These are phyloP conservation scores for Talaromyces islandicus DNA, from an alignment of 2,329 filamentous ascomycete species.

Conservation along the genomic window DNA sequence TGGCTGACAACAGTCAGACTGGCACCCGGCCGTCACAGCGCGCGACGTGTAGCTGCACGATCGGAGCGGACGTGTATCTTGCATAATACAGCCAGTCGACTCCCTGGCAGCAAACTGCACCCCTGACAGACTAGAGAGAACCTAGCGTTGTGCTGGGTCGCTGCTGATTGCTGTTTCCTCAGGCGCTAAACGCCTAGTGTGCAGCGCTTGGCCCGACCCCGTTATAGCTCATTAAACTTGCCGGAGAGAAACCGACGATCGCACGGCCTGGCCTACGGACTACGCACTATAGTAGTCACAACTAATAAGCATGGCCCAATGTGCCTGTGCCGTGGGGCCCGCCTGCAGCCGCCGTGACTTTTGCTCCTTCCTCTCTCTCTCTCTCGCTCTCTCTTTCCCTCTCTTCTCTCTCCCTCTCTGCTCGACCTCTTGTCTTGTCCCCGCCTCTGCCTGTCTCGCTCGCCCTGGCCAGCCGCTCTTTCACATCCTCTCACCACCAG, in stretches of 20 bases:
- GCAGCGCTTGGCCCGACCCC: slow-evolving; percentile 5
- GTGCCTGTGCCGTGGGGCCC: background rate
- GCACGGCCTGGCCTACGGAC: slow-evolving; percentile 17
- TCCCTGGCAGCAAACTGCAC: background rate
- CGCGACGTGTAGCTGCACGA: background rate
- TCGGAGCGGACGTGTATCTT: background rate
- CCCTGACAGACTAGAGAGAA: background rate
- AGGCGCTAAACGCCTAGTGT: background rate
- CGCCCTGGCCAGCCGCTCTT: background rate
- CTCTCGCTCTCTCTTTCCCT: too few relatives aligned
- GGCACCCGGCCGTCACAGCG: background rate
- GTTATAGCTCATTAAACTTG: slow-evolving; percentile 2
- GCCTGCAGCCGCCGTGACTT: slow-evolving; percentile 8
- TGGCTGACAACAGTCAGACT: background rate
- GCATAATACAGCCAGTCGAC: too few relatives aligned
- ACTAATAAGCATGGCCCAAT: background rate
- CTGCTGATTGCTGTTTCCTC: background rate
- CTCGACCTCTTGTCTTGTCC: background rate
- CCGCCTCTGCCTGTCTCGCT: background rate
- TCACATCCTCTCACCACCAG: background rate
- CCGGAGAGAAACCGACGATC: background rate
- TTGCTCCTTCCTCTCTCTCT: slow-evolving; percentile 3
- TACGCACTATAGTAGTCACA: too few relatives aligned
- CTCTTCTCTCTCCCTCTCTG: background rate
- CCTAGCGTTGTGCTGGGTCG: background rate